These are phyloP conservation scores for Endogone sp. DNA, from an alignment of 192 early-diverging fungal species.

Conservation along the genomic window DNA sequence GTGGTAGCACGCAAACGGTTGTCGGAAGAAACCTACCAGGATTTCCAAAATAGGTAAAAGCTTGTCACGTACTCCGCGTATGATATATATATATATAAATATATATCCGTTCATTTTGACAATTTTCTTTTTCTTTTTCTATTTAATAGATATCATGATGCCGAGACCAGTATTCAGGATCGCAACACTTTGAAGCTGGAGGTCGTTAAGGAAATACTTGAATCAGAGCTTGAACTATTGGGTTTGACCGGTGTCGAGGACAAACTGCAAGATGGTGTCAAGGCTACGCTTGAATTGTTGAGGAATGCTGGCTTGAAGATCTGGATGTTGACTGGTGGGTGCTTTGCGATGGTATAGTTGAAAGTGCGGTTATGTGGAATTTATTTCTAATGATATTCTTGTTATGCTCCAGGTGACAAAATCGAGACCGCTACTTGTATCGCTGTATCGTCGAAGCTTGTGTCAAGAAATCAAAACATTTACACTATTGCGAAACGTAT, in stretches of 20 bases:
- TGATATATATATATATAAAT: neutral
- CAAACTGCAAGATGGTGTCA: slow-evolving; percentile 91
- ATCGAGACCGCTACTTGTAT: slow-evolving; percentile 96
- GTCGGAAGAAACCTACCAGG: slow-evolving; percentile 63
- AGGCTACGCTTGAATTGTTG: slow-evolving; percentile 81
- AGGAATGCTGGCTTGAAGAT: slow-evolving; percentile 89
- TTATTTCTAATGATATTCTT: slow-evolving; percentile 2
- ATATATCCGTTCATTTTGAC: neutral
- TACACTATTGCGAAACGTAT: slow-evolving; percentile 73
- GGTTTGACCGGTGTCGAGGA: slow-evolving; percentile 96
- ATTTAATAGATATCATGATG: slow-evolving; percentile 53
- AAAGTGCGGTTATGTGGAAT: neutral
- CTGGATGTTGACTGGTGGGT: slow-evolving; percentile 89
- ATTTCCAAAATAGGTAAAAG: slow-evolving; percentile 52
- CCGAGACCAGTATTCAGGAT: slow-evolving; percentile 66
- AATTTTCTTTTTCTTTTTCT: neutral
- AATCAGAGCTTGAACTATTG: slow-evolving; percentile 84
- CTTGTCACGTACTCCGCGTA: neutral
- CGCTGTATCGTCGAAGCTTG: slow-evolving; percentile 88
- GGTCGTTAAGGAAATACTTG: slow-evolving; percentile 64
- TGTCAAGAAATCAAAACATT: slow-evolving; percentile 82
- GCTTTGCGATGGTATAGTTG: too few species aligned
- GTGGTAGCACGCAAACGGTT: slow-evolving; percentile 86
- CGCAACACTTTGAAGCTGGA: slow-evolving; percentile 66
- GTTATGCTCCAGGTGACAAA: slow-evolving; percentile 63